Base-by-base conservation (phyloP, 306 rosid genomes). In the Vicia sativa region DNA sequence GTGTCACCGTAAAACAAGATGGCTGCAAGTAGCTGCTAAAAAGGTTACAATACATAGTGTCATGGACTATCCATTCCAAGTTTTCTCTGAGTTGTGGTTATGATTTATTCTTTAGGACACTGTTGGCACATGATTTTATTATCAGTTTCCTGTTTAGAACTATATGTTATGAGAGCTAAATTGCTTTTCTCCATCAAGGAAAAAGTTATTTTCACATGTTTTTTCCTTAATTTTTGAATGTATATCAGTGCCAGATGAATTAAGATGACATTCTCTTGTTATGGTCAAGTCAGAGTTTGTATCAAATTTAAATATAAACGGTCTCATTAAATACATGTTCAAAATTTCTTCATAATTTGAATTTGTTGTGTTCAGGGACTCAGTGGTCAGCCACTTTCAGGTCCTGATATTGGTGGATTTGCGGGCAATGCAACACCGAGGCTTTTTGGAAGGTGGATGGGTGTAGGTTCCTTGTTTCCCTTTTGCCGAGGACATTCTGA, bases 391-490 rank as follows among this genome's bases (percentile, higher is more conserved):
- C 96, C 98, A 44, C 70, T 87, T 44, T 87, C 98, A 7, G 98
- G 98, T 56, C 95, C 98, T 62, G 95, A 92, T 77, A 76, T 89
- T 78, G 98, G 98, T 84, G 96, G 98, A 68, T 87, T 84, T 81
- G 89, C 82, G 66, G 96, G 96, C 79, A 86, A 92, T 80, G 96
- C 98, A 67, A 77, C 96, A 15, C 95, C 96, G 59, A 81, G 73
- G 74, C 96, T 92, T 65, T 92, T 89, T 64, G 96, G 92, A 78
- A 84, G 96, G 86, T 89, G 98, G 96, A 77, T 92, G 96, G 98
- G 92, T 19, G 28, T 89, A 60, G 89, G 91, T 65, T 80, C 89
- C 65, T 64, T 92, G 87, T 84, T 92, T 86, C 98, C 98, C 18
- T 92, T 92, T 72, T 80, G 86, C 69, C 91, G 92, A 46, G 96